Percentiles rank a stretch among this genome's conserved stretches.
phyloP scores from a whole-genome alignment of 139 green algal species.

The Astrephomene gubernaculifera region DNA sequence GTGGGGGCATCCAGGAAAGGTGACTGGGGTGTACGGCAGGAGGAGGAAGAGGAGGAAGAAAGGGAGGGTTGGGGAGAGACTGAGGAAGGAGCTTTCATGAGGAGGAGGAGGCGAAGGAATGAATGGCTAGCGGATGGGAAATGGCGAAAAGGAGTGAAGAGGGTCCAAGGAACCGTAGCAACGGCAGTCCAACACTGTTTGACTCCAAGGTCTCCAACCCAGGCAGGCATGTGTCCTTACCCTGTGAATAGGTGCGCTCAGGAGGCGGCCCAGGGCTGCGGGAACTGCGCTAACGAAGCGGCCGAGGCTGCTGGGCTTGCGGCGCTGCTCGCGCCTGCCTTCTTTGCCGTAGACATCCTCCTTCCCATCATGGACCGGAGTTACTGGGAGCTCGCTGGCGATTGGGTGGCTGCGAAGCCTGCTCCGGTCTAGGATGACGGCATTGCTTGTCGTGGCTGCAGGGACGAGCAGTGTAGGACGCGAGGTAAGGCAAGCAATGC shows the following conservation, averaged over 20 bases:
- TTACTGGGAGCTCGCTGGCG: not conserved
- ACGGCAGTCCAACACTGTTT: no score
- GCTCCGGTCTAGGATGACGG: not conserved
- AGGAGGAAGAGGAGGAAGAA: not conserved
- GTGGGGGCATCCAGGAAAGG: not conserved
- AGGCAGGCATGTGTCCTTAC: not conserved
- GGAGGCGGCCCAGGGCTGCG: not conserved
- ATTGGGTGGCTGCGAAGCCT: conserved; percentile 34
- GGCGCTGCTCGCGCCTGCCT: not conserved
- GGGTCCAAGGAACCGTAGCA: no score
- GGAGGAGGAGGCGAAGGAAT: not conserved
- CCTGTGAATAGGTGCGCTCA: not conserved
- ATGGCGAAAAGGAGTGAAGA: no score
- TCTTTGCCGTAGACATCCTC: not conserved
- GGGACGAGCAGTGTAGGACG: no score
- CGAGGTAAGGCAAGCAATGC: no score
- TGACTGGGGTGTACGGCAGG: not conserved
- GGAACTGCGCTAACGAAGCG: not conserved
- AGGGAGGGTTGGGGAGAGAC: not conserved
- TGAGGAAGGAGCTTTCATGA: not conserved
- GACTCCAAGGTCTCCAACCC: no score
- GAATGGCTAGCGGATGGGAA: no score
- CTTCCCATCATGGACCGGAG: no score
- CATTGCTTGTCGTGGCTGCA: no score
- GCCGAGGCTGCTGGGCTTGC: not conserved